Base-by-base conservation (phyloP, 2,329 filamentous ascomycete species). In the Trichoderma aggressivum region DNA sequence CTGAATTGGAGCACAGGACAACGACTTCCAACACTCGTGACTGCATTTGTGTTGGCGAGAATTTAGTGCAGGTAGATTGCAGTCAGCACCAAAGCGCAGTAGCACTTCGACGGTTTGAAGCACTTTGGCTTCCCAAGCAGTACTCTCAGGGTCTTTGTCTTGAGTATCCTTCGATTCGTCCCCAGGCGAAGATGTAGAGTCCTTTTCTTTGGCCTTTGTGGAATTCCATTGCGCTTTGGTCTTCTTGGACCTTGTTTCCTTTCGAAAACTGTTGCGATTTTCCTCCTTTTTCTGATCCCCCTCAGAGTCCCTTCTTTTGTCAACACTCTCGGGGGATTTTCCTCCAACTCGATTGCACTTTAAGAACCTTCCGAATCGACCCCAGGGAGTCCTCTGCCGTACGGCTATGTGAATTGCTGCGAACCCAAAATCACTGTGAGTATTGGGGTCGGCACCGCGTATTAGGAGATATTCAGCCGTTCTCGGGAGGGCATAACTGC, bases 401-500 rank as follows among this genome's bases (percentile, higher is more conserved):
- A 73, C 59, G 0, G 71, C 50, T 5, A 71, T 28, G 39, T 73
- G 71, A 43, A 73, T 64, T 16, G 71, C 63, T n/a, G 71, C 64
- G 11, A 69, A 18, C 2, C 69, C 69, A 11, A 69, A 67, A 12
- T 36, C 7, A 26, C 43, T 64, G 12, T 59, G 36, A 2, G 58
- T 12, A 18, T 73, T 73, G 16, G 71, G 63, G 12, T 73, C 58
- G 18, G 71, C 71, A 6, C 71, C 71, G 34, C 50, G 53, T 3
- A 60, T 43, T 10, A 73, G 24, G 12, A 73, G 63, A 32, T 39
- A 71, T 26, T 58, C 47, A 3, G 39, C 53, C 1, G 32, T 71
- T n/a, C 71, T 55, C 3, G 71, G 70, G 1, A 73, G 62, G 12
- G 71, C 71, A 47, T 71, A 71, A 43, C 61, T 65, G 26, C 71